Percentiles rank a stretch among this genome's conserved stretches.
phyloP scores from a whole-genome alignment of 495 filamentous ascomycete species.

The Cenococcum geophilum region DNA sequence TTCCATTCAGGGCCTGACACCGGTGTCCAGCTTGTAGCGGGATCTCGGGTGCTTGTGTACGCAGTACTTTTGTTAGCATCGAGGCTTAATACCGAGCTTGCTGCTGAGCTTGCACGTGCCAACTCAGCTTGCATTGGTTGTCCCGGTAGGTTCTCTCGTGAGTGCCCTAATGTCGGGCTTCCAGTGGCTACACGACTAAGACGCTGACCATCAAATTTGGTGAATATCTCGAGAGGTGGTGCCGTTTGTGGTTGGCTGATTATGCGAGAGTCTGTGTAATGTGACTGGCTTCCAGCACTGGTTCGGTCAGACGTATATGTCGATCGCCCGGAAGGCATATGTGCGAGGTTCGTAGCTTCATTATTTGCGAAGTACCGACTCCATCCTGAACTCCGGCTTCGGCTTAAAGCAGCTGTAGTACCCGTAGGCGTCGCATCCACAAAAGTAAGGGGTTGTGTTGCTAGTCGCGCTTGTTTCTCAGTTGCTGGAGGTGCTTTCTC shows the following conservation, averaged over 20 bases:
- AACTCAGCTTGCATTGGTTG: slow-evolving; percentile 46
- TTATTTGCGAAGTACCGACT: slow-evolving; percentile 55
- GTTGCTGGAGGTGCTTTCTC: slow-evolving; percentile 15
- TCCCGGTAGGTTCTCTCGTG: slow-evolving; percentile 24
- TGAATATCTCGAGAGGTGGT: slow-evolving; percentile 45
- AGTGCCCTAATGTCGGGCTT: slow-evolving; percentile 59
- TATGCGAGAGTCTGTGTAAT: slow-evolving; percentile 48
- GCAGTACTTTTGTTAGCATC: slow-evolving; percentile 16
- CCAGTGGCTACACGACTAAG: slow-evolving; percentile 55
- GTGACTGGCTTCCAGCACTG: slow-evolving; percentile 43
- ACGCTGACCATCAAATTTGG: slow-evolving; percentile 45
- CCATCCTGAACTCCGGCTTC: slow-evolving; percentile 56
- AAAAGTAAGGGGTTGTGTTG: not conserved
- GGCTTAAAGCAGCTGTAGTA: slow-evolving; percentile 20
- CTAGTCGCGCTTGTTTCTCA: slow-evolving; percentile 13
- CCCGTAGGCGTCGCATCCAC: slow-evolving; percentile 18
- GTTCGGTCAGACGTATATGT: slow-evolving; percentile 35
- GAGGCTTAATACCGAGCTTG: slow-evolving; percentile 19
- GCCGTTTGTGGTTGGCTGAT: slow-evolving; percentile 43
- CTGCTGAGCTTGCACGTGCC: slow-evolving; percentile 25
- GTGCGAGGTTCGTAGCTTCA: slow-evolving; percentile 41
- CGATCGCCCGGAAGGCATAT: slow-evolving; percentile 33
- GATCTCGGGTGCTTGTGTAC: slow-evolving; percentile 1
- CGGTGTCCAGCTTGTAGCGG: slow-evolving; percentile 27
- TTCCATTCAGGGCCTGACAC: slow-evolving; percentile 14